A percentile compares a stretch with the other conserved stretches of the same genome.
Conservation (phyloP, 2,329 filamentous ascomycete species). For the Fusarium guadeloupense region DNA sequence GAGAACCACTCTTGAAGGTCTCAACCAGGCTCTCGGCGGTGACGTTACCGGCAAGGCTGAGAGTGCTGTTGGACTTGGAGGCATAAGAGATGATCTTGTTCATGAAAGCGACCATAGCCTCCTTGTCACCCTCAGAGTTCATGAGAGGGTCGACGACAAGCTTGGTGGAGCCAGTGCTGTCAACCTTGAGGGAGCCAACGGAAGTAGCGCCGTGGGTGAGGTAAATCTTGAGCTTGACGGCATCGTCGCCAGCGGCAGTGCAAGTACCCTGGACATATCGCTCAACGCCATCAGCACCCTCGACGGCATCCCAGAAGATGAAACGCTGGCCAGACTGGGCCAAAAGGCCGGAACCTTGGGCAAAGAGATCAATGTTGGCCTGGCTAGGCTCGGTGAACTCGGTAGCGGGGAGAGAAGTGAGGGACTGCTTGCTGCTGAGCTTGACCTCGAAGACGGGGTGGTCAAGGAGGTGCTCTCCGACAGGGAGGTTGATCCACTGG, state of each 20-base stretch:
- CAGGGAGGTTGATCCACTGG: conserved; percentile 67
- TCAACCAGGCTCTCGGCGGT: conserved; percentile 65
- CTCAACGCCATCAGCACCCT: conserved; percentile 51
- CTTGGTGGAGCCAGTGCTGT: conserved; percentile 52
- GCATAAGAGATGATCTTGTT: conserved; percentile 72
- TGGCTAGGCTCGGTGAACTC: conserved; percentile 42
- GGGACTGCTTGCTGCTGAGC: conserved; percentile 54
- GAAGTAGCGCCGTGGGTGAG: conserved; percentile 61
- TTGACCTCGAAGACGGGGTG: conserved; percentile 56
- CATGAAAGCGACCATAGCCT: conserved; percentile 58
- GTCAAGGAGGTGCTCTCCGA: conserved; percentile 68
- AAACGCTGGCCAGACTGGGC: conserved; percentile 58
- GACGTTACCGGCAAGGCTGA: conserved; percentile 58
- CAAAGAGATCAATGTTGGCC: conserved; percentile 47
- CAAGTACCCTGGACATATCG: conserved; percentile 57
- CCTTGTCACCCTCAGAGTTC: conserved; percentile 49
- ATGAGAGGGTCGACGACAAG: conserved; percentile 51
- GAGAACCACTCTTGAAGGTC: conserved; percentile 58
- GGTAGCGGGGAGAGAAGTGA: conserved; percentile 46
- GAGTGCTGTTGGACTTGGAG: conserved; percentile 63
- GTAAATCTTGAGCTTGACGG: conserved; percentile 59
- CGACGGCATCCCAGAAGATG: conserved; percentile 58
- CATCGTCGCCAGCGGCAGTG: conserved; percentile 52
- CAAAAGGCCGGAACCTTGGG: conserved; percentile 51
- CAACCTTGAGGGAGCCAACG: conserved; percentile 55